Conservation (phyloP, 768 basidiomycete genomes). For the Boletus barrowsii region DNA sequence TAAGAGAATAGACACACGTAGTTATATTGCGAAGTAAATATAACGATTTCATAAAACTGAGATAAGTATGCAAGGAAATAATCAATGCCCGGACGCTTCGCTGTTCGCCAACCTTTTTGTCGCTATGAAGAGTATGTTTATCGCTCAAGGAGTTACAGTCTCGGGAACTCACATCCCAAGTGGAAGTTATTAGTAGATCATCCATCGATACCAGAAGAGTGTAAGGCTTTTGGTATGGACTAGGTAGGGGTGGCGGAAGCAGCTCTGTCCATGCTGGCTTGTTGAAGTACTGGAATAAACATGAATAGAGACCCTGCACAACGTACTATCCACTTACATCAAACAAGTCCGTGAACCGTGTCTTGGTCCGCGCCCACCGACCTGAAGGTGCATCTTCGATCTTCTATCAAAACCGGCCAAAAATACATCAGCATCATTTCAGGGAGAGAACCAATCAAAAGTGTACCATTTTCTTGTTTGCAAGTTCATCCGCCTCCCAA, state of each 20-base stretch:
- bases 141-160: not conserved
- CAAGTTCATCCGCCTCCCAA: conserved; percentile 73
- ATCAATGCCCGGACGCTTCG: conserved; percentile 95
- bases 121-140: conserved; percentile 47
- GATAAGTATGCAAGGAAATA: conserved; percentile 97
- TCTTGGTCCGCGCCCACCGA: conserved; percentile 61
- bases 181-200: conserved; percentile 85
- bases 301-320: not conserved
- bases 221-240: conserved; percentile 84
- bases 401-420: conserved; percentile 37
- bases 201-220: conserved; percentile 90
- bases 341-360: conserved; percentile 62
- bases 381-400: conserved; percentile 57
- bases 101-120: conserved; percentile 93
- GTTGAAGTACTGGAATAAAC: conserved; percentile 67
- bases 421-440: not conserved
- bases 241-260: conserved; percentile 80
- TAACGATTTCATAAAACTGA: conserved; percentile 96
- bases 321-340: conserved; percentile 47
- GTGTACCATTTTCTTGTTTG: conserved; percentile 59
- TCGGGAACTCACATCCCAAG: conserved; percentile 83
- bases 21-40: conserved; percentile 87
- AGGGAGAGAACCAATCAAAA: not conserved
- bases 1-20: conserved; percentile 58
- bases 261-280: conserved; percentile 93